A percentile compares a stretch with the other conserved stretches of the same genome.
Evolutionary conservation across 805 yeast genomes (phyloP).

Genomic region (Hemisphaericaspora nanyangensis): DNA sequence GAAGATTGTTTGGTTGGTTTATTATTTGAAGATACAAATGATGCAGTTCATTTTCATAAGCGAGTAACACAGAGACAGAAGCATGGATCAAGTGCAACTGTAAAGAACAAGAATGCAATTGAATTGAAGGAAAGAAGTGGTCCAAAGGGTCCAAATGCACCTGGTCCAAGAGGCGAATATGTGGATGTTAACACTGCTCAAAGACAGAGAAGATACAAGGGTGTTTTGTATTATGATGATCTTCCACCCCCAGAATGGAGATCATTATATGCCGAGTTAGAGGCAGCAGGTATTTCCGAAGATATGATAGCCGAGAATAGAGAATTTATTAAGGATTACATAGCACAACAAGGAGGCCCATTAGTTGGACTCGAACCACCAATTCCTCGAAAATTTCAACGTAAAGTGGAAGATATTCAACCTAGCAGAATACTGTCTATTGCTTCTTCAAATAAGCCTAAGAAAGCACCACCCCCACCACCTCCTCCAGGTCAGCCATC

Average conservation of each 20-base stretch:
- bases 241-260: constrained; percentile 86
- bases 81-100: constrained; percentile 82
- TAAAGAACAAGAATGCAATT: constrained; percentile 82
- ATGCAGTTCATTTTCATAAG: constrained; percentile 82
- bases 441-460: constrained; percentile 14
- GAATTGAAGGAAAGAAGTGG: constrained; percentile 55
- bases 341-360: constrained; percentile 70
- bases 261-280: constrained; percentile 65
- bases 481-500: constrained; percentile 24
- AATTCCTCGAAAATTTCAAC: constrained; percentile 53
- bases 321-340: constrained; percentile 76
- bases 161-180: constrained; percentile 68
- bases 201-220: constrained; percentile 53
- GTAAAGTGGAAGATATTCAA: constrained; percentile 11
- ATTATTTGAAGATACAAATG: constrained; percentile 81
- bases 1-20: constrained; percentile 88
- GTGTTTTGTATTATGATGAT: constrained; percentile 68
- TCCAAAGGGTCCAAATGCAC: constrained; percentile 21
- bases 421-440: constrained; percentile 7
- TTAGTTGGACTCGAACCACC: constrained; percentile 85
- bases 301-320: constrained; percentile 87
- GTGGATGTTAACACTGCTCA: constrained; percentile 47
- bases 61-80: constrained; percentile 71
- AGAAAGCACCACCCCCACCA: constrained; percentile 41
- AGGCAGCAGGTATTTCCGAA: constrained; percentile 74